Percentiles rank a stretch among this genome's conserved stretches.
Conservation (phyloP, 2,329 filamentous ascomycete genomes). For the Emergomyces pasteurianus region DNA sequence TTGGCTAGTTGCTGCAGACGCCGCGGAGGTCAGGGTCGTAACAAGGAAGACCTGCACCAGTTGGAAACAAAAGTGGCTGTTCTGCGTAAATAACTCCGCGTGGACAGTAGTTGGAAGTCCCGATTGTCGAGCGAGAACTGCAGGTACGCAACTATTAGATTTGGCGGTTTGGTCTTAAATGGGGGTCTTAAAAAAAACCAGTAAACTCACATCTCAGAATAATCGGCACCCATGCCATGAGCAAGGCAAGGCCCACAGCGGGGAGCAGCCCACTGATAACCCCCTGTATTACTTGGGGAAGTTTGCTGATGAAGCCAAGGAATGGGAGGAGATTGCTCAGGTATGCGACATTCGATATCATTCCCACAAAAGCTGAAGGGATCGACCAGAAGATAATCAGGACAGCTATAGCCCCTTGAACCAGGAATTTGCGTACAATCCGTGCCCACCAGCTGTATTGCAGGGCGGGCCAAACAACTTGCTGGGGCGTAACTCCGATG, state of each 20-base stretch:
- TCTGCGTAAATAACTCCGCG: constrained; percentile 82
- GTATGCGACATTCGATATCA: constrained; percentile 74
- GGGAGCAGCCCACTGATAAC: constrained; percentile 77
- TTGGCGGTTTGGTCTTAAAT: constrained; percentile 9
- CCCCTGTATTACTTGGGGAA: constrained; percentile 61
- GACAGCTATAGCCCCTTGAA: constrained; percentile 57
- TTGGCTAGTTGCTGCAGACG: constrained; percentile 55
- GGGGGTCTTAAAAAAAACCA: background rate
- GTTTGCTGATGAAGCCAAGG: constrained; percentile 59
- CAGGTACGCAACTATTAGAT: constrained; percentile 1
- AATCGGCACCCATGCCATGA: constrained; percentile 78
- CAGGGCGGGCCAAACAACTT: constrained; percentile 82
- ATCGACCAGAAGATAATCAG: constrained; percentile 80
- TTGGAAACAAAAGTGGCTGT: constrained; percentile 61
- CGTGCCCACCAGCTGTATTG: constrained; percentile 74
- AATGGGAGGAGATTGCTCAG: constrained; percentile 44
- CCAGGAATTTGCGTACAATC: constrained; percentile 57
- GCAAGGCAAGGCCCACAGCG: constrained; percentile 61
- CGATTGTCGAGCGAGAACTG: constrained; percentile 62
- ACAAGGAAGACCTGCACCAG: constrained; percentile 87
- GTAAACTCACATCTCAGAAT: constrained; percentile 57
- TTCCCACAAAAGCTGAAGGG: constrained; percentile 65
- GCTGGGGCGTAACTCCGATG: constrained; percentile 67
- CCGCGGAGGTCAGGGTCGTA: constrained; percentile 70
- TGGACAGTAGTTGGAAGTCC: constrained; percentile 69